A percentile compares a stretch with the other conserved stretches of the same genome.
phyloP scores from a whole-genome alignment of 139 green algal genomes.

The Asterochloris erici region DNA sequence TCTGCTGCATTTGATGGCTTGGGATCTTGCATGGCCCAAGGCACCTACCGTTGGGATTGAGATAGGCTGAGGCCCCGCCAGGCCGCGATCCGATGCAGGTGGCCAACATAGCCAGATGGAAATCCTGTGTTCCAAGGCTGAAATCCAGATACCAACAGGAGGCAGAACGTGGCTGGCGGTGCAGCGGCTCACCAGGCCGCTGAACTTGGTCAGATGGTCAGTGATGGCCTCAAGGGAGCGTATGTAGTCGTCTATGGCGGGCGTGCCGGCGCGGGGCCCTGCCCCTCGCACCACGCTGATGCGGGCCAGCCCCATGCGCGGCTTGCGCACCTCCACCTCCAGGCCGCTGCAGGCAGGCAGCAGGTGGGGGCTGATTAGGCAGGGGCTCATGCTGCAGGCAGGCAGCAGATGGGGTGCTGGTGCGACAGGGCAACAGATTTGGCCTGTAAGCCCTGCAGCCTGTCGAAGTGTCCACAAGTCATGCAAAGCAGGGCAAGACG shows the following conservation, averaged over 20 bases:
- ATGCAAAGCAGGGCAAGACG: too few relatives aligned
- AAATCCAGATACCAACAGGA: too few relatives aligned
- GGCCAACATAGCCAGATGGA: too few relatives aligned
- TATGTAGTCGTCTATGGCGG: slow-evolving; percentile 94
- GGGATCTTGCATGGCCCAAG: not conserved
- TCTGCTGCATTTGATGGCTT: not conserved
- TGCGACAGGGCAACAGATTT: too few relatives aligned
- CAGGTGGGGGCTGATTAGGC: not conserved
- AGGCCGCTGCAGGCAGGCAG: slow-evolving; percentile 20
- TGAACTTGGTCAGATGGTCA: slow-evolving; percentile 91
- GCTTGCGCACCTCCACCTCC: slow-evolving; percentile 37
- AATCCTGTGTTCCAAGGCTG: too few relatives aligned
- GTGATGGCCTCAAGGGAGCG: slow-evolving; percentile 82
- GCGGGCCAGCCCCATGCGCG: slow-evolving; percentile 77
- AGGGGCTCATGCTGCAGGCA: not conserved
- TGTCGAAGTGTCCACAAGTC: too few relatives aligned
- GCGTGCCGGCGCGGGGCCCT: slow-evolving; percentile 47
- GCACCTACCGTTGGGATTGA: too few relatives aligned
- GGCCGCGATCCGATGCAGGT: too few relatives aligned
- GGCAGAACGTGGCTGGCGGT: too few relatives aligned
- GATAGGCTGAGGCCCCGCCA: too few relatives aligned
- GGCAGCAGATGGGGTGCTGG: too few relatives aligned
- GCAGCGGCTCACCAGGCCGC: slow-evolving; percentile 39
- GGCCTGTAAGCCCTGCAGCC: too few relatives aligned
- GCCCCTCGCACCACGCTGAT: slow-evolving; percentile 83